A percentile compares a stretch with the other conserved stretches of the same genome.
phyloP scores from a whole-genome alignment of 148 eudicot genomes.

The Pharnaceum exiguum region DNA sequence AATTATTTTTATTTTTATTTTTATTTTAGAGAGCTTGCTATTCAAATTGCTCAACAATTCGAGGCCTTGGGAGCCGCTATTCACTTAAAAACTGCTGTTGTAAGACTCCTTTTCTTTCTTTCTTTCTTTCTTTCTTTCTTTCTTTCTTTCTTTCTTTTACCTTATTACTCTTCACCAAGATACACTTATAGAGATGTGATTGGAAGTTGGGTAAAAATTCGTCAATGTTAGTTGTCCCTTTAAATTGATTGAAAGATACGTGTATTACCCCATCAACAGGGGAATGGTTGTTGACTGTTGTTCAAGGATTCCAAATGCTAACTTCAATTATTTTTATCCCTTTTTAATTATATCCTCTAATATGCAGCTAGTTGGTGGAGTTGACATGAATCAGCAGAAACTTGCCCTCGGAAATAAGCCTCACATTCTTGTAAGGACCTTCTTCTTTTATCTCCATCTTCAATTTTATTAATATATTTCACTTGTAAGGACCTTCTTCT shows the following conservation, averaged over 20 bases:
- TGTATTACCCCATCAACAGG: too few relatives aligned
- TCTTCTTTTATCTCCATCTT: neutral
- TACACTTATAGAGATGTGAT: too few relatives aligned
- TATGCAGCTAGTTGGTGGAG: slow-evolving; percentile 73
- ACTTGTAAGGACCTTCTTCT: too few relatives aligned
- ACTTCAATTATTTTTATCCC: too few relatives aligned
- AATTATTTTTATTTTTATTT: neutral
- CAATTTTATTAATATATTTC: neutral
- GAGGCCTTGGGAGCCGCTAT: slow-evolving; percentile 83
- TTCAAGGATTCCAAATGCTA: too few relatives aligned
- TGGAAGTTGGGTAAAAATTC: too few relatives aligned
- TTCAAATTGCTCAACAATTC: slow-evolving; percentile 93
- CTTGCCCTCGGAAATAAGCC: slow-evolving; percentile 55
- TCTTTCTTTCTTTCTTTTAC: neutral
- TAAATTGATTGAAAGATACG: too few relatives aligned
- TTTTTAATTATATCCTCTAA: too few relatives aligned
- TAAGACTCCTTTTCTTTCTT: slow-evolving; percentile 30
- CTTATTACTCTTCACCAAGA: too few relatives aligned
- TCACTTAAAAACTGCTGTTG: slow-evolving; percentile 77
- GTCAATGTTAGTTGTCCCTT: too few relatives aligned
- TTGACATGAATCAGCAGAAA: slow-evolving; percentile 49
- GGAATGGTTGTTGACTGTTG: too few relatives aligned
- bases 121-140: neutral
- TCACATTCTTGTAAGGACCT: slow-evolving; percentile 66
- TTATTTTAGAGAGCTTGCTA: slow-evolving; percentile 69